Evolutionary conservation across 208 protist genomes (phyloP).

Genomic region (Wallacemonas sp.): DNA sequence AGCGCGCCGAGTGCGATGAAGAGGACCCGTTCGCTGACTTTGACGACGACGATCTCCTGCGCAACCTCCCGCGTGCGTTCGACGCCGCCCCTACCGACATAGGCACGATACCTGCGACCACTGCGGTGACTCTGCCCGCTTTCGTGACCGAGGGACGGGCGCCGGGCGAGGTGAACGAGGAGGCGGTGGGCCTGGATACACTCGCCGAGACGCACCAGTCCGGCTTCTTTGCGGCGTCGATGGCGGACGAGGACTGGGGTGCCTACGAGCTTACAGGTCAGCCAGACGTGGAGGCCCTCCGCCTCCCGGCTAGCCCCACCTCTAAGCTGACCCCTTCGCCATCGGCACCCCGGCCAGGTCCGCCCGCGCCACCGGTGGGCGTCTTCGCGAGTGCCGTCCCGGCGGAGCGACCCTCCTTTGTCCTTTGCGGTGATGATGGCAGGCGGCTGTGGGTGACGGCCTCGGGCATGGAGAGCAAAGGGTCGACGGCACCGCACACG

Average conservation of each 20-base stretch:
- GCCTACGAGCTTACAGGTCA: neutral
- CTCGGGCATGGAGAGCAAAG: conserved; percentile 11
- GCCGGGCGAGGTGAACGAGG: conserved; percentile 16
- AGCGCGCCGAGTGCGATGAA: neutral
- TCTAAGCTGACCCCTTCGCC: neutral
- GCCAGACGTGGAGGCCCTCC: too few species aligned
- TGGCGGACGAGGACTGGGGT: conserved; percentile 2
- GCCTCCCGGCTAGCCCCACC: too few species aligned
- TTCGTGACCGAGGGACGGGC: conserved; percentile 9
- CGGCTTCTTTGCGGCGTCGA: conserved; percentile 1
- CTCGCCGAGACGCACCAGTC: conserved; percentile 3
- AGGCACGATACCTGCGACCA: neutral
- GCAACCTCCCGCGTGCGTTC: conserved; percentile 34
- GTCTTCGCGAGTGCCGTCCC: conserved; percentile 24
- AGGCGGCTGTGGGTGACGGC: conserved; percentile 57
- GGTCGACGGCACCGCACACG: neutral
- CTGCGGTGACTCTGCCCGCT: conserved; percentile 8
- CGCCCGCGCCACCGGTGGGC: neutral
- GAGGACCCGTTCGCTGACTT: conserved; percentile 26
- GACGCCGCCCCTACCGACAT: conserved; percentile 16
- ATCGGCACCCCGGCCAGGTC: neutral
- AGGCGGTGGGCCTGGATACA: conserved; percentile 8
- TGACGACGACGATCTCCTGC: conserved; percentile 43
- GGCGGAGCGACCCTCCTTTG: conserved; percentile 27
- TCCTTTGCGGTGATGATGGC: conserved; percentile 65